Conservation (phyloP, 1,284 basidiomycete species). For the Irpex lacteus region DNA sequence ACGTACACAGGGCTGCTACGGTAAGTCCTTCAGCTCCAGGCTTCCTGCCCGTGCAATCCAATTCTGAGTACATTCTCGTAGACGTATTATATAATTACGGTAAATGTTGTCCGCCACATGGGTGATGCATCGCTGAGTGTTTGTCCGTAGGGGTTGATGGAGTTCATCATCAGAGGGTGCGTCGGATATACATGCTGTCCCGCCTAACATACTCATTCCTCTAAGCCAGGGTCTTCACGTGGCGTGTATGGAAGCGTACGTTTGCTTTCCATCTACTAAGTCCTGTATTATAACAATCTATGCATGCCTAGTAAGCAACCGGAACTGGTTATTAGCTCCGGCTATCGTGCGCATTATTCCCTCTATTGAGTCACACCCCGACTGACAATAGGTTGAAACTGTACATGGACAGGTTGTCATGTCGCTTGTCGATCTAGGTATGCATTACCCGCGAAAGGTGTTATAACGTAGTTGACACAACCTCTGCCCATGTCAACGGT, state of each 20-base stretch:
- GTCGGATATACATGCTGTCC: not conserved
- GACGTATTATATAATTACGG: not conserved
- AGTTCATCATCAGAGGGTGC: not conserved
- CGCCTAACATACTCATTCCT: no score
- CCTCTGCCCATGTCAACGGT: not conserved
- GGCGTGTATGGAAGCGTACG: not conserved
- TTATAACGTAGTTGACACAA: not conserved
- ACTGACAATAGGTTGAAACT: no score
- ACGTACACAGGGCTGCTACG: not conserved
- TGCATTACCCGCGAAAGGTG: not conserved
- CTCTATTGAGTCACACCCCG: not conserved
- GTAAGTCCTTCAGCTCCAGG: not conserved
- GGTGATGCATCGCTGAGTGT: no score
- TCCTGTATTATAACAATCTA: no score
- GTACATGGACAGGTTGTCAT: no score
- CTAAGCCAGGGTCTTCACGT: not conserved
- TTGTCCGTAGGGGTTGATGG: not conserved
- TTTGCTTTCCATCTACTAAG: no score
- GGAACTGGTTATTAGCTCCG: not conserved
- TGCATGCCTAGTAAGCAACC: not conserved
- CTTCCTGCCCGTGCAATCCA: no score
- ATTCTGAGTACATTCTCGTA: not conserved
- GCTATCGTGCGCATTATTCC: not conserved
- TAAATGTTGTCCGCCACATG: not conserved
- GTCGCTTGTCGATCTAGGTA: not conserved